Conservation (phyloP, 148 eudicot species). For the Chenopodium formosanum region DNA sequence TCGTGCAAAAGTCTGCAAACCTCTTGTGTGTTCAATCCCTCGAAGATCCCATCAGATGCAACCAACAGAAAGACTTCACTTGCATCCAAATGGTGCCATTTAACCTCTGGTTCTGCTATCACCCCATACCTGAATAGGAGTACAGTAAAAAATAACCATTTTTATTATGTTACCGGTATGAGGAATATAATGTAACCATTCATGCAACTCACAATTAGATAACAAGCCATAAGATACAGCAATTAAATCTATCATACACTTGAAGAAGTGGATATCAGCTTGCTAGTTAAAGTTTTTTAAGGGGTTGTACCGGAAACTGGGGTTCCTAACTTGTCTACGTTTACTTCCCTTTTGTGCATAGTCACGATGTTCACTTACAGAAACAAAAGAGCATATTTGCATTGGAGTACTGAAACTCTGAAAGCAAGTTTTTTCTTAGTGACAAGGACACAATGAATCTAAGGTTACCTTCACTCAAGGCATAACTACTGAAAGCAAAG, state of each 20-base stretch:
- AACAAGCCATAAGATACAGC: not conserved
- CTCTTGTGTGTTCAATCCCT: constrained; percentile 36
- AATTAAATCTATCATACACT: no score
- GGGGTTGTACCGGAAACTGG: not conserved
- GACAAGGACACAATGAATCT: not conserved
- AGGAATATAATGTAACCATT: not conserved
- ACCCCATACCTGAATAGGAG: constrained; percentile 17
- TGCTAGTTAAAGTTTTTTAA: no score
- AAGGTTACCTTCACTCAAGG: not conserved
- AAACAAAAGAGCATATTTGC: not conserved
- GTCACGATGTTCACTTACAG: not conserved
- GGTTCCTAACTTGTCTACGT: not conserved
- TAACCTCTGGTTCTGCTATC: constrained; percentile 39
- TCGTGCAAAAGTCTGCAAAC: constrained; percentile 34
- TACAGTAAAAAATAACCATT: not conserved
- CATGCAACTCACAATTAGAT: not conserved
- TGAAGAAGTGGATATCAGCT: no score
- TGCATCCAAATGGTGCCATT: constrained; percentile 38
- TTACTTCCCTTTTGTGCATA: not conserved
- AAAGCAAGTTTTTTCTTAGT: not conserved
- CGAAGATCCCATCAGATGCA: constrained; percentile 56
- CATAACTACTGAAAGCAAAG: not conserved
- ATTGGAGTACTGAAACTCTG: not conserved
- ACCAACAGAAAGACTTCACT: constrained; percentile 43
- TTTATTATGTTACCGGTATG: not conserved